Base-by-base conservation (phyloP, 257 asterid genomes). In the Solanum corneliomulleri region DNA sequence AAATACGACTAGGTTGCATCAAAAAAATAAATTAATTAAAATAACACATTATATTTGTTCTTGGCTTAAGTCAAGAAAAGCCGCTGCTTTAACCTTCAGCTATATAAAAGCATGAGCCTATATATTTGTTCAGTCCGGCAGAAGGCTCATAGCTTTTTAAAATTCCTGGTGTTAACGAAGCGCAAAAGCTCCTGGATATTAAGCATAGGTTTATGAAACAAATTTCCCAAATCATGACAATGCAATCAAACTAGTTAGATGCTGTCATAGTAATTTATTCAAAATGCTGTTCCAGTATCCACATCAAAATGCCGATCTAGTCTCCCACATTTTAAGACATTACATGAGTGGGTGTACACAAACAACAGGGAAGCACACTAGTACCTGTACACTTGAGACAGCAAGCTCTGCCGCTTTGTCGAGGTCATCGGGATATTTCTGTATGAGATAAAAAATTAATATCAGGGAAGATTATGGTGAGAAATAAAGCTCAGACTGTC, bases 321-420 rank as follows among this genome's bases (percentile, higher is more conserved):
- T 86, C 12, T 72, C 47, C 80, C 80, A 25, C 3, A 29, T 33
- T 33, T 72, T 37, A 71, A 49, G 71, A 62, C 18, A 7, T 33
- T 3, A 47, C 56, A 71, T 11, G 60, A 44, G 29, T 37, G 56
- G 85, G 33, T 37, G 31, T 21, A 42, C 12, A 56, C 37, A 23
- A 52, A 78, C 72, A 20, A 41, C 37, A 80, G 11, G 56, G 27
- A 21, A 23, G 42, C 68, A 35, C 84, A 27, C 25, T 64, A 9
- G 49, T 93, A 97, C 99, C 99, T 97, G 99, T 90, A 97, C 83
- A 93, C 98, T 97, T 84, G 99, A 97, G 68, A 97, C 98, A 84
- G 99, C 93, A n/a, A 97, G 92, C 90, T 96, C 99, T 29, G 99
- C 99, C 52, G 99, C 99, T 91, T 89, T 96, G 86, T 89, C 95